Conservation (phyloP, 495 filamentous ascomycete genomes). For the Daldinia bambusicola region DNA sequence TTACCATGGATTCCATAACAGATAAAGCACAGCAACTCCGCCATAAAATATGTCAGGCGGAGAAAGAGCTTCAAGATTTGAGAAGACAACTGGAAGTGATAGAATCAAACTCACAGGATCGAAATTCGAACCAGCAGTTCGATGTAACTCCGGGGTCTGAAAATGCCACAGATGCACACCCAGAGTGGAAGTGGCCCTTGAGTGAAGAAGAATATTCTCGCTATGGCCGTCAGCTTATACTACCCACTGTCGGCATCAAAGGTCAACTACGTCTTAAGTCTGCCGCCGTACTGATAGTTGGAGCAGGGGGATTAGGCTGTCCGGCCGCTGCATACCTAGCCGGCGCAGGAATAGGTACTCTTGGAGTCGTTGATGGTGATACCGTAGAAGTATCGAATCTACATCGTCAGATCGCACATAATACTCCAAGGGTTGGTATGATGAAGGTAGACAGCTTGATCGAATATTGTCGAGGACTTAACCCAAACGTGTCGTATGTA, state of each 20-base stretch:
- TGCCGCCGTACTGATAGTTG: slow-evolving; percentile 82
- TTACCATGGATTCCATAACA: slow-evolving; percentile 31
- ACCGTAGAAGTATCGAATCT: slow-evolving; percentile 89
- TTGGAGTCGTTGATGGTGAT: slow-evolving; percentile 90
- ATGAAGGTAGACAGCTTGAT: slow-evolving; percentile 84
- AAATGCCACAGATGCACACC: slow-evolving; percentile 6
- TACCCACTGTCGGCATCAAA: slow-evolving; percentile 82
- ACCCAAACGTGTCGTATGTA: slow-evolving; percentile 72
- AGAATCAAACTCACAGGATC: slow-evolving; percentile 36
- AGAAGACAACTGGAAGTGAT: slow-evolving; percentile 50
- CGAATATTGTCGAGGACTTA: slow-evolving; percentile 71
- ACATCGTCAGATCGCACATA: slow-evolving; percentile 89
- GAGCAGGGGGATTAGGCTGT: slow-evolving; percentile 90
- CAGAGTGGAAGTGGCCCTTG: slow-evolving; percentile 68
- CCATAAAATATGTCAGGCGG: slow-evolving; percentile 47
- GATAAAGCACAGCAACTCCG: slow-evolving; percentile 44
- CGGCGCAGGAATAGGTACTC: slow-evolving; percentile 82
- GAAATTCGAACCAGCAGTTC: slow-evolving; percentile 10
- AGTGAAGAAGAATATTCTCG: slow-evolving; percentile 75
- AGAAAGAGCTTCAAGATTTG: slow-evolving; percentile 49
- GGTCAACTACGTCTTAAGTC: slow-evolving; percentile 82
- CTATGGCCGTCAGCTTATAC: slow-evolving; percentile 93
- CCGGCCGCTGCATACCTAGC: slow-evolving; percentile 91
- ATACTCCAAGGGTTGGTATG: slow-evolving; percentile 73
- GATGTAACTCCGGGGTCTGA: slow-evolving; percentile 7